These are phyloP conservation scores for Pleurotus sapidus DNA, from an alignment of 768 basidiomycete species.

Conservation along the genomic window DNA sequence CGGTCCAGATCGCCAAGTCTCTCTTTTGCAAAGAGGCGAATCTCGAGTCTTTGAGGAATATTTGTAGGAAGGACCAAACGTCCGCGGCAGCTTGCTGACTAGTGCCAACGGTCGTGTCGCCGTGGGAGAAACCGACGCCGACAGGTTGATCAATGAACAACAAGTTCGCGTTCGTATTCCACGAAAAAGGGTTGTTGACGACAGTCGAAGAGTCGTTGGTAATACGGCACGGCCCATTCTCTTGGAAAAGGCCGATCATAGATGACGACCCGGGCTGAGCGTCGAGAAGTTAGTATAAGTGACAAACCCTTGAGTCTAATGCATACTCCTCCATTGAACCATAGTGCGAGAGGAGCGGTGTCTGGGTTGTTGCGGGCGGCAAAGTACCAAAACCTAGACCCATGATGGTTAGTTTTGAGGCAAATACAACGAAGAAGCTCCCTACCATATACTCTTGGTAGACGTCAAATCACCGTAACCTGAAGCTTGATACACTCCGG, in stretches of 20 bases:
- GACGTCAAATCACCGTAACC: constrained; percentile 62
- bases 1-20: constrained; percentile 61
- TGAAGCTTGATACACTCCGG: constrained; percentile 59
- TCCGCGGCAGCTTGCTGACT: constrained; percentile 53
- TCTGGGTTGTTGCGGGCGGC: constrained; percentile 58
- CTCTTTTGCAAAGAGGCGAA: constrained; percentile 44
- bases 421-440: background rate
- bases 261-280: constrained; percentile 51
- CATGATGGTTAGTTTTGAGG: background rate
- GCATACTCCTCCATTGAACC: constrained; percentile 64
- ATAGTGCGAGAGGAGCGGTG: constrained; percentile 60
- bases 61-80: constrained; percentile 62
- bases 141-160: constrained; percentile 66
- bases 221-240: constrained; percentile 72
- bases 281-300: background rate
- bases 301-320: background rate
- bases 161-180: constrained; percentile 56
- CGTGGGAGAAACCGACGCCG: constrained; percentile 63
- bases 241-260: constrained; percentile 69
- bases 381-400: constrained; percentile 66
- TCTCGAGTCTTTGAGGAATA: constrained; percentile 53
- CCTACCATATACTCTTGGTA: constrained; percentile 57
- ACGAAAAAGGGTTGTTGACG: constrained; percentile 49
- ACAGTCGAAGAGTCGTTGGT: constrained; percentile 50
- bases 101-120: constrained; percentile 44